Base-by-base conservation (phyloP, 2,329 filamentous ascomycete genomes). In the Hypoxylon sp. region DNA sequence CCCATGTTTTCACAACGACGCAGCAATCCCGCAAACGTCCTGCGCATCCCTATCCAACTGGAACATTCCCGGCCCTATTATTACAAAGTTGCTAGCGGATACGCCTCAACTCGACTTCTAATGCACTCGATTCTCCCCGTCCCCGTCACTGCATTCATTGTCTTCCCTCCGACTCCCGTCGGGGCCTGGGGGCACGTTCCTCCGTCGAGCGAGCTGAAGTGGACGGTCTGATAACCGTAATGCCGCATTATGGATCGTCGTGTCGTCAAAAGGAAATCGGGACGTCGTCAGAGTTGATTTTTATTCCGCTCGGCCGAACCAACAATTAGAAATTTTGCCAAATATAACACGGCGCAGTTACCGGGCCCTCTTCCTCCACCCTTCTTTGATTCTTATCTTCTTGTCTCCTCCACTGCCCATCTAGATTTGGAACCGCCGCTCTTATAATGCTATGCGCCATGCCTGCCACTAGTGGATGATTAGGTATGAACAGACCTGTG, bases 221-320 rank as follows among this genome's bases (percentile, higher is more conserved):
- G 12, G 26, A 58, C 26, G 49, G 32, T 51, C 26, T 24, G 26
- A 46, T 46, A 42, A 45, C 45, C 51, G 51, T 53, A 24, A 22
- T 54, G 30, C 52, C 33, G 28, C 50, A 59, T 62, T 52, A 63
- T 52, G 48, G 51, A 32, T 49, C 28, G 45, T 52, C 52, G 30
- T 46, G 59, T 66, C 63, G 55, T 64, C 48, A 61, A 57, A 64
- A 60, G 57, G 49, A 58, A 56, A 42, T 68, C 66, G 63, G 63
- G 54, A 66, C 55, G 51, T 68, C 66, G 63, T 68, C 42, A 65
- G 30, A 56, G 48, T 32, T 40, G 33, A 42, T 38, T 45, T 52
- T 60, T 46, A 16, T 32, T 50, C 44, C 40, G 42, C 33, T 30
- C 45, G 36, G 36, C 30, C 42, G 32, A 50, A 59, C 48, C 51